phyloP scores from a whole-genome alignment of 1,284 basidiomycete species.

The Ceratobasidium papillatum region DNA sequence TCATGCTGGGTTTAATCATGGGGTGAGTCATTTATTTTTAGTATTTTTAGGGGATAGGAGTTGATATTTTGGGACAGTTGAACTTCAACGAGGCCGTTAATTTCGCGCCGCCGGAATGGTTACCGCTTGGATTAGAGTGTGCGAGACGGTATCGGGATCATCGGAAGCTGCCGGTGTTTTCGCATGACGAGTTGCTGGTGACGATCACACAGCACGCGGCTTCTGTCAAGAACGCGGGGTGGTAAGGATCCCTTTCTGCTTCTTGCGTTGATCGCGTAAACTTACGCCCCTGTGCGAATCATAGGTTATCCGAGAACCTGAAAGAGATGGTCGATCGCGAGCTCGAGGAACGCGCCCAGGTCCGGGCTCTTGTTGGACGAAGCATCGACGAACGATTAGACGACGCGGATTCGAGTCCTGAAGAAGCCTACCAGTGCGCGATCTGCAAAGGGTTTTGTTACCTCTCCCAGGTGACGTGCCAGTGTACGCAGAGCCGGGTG shows the following conservation, averaged over 20 bases:
- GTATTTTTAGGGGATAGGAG: constrained; percentile 43
- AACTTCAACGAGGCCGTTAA: constrained; percentile 99
- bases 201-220: constrained; percentile 94
- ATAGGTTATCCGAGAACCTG: constrained; percentile 83
- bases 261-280: constrained; percentile 43
- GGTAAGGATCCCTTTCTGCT: constrained; percentile 63
- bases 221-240: constrained; percentile 91
- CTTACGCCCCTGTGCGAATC: constrained; percentile 20
- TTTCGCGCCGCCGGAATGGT: constrained; percentile 97
- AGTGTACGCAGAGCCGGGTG: constrained; percentile 76
- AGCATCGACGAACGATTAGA: constrained; percentile 72
- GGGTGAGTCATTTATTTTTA: constrained; percentile 63
- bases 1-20: constrained; percentile 98
- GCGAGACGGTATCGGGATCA: constrained; percentile 89
- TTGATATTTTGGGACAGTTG: constrained; percentile 61
- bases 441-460: constrained; percentile 97
- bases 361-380: constrained; percentile 60
- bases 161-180: constrained; percentile 94
- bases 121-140: constrained; percentile 85
- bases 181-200: constrained; percentile 95
- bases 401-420: constrained; percentile 81
- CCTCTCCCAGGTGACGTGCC: constrained; percentile 88
- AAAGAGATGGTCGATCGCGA: constrained; percentile 92
- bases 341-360: constrained; percentile 68
- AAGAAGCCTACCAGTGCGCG: constrained; percentile 94